Conservation (phyloP, 352 stramenopile species). For the Thalassiosira mediterranea region DNA sequence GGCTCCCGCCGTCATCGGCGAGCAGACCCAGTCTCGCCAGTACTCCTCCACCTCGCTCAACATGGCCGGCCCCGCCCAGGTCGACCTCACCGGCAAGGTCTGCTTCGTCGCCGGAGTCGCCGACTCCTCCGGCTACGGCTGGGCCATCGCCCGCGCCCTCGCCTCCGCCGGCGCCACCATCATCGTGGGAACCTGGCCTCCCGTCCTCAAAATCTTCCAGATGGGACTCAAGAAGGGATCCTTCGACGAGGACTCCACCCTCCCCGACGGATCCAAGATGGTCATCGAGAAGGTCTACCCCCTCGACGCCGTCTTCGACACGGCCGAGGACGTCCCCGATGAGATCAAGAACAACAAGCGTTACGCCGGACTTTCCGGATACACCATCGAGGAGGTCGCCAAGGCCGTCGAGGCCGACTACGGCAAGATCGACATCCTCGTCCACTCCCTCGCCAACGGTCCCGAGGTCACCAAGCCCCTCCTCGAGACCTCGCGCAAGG, state of each 20-base stretch:
- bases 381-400: conserved; percentile 87
- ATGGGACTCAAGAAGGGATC: conserved; percentile 83
- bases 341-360: conserved; percentile 88
- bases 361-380: conserved; percentile 86
- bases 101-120: conserved; percentile 88
- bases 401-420: conserved; percentile 83
- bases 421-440: conserved; percentile 89
- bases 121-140: conserved; percentile 88
- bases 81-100: conserved; percentile 85
- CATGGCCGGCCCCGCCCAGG: conserved; percentile 60
- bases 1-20: conserved; percentile 25
- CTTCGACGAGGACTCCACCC: conserved; percentile 85
- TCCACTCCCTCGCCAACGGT: conserved; percentile 89
- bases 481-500: conserved; percentile 86
- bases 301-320: conserved; percentile 88
- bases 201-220: conserved; percentile 88
- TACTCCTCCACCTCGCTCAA: conserved; percentile 50
- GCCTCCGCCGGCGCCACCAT: conserved; percentile 87
- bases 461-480: conserved; percentile 89
- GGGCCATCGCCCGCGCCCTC: conserved; percentile 87
- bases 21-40: conserved; percentile 44
- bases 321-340: conserved; percentile 85
- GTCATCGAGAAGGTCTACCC: conserved; percentile 88
- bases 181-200: conserved; percentile 88
- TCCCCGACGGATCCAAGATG: conserved; percentile 86